Evolutionary conservation across 768 basidiomycete species (phyloP).

Genomic region (Macrolepiota dolichaula): DNA sequence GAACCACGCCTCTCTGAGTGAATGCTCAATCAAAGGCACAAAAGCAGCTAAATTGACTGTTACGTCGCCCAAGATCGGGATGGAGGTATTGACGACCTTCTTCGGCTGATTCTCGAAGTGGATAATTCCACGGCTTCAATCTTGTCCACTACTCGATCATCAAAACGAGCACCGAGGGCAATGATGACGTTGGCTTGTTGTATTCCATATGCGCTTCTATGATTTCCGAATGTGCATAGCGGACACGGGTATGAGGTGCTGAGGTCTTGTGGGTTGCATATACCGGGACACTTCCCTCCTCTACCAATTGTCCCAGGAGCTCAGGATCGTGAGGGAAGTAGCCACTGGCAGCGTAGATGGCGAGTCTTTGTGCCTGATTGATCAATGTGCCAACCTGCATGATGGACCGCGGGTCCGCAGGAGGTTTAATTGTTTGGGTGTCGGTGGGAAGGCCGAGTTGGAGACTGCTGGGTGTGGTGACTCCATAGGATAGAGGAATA

Average conservation of each 20-base stretch:
- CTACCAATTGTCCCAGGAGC: constrained; percentile 73
- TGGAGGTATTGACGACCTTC: constrained; percentile 94
- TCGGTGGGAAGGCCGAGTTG: constrained; percentile 72
- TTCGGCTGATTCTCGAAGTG: constrained; percentile 99
- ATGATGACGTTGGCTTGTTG: constrained; percentile 98
- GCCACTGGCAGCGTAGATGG: constrained; percentile 95
- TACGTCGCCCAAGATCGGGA: constrained; percentile 94
- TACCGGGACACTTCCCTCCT: constrained; percentile 92
- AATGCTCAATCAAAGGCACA: constrained; percentile 69
- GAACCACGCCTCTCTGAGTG: constrained; percentile 79
- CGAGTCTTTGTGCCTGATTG: constrained; percentile 84
- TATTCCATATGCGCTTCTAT: constrained; percentile 96
- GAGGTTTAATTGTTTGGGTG: constrained; percentile 52
- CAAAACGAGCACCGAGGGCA: constrained; percentile 93
- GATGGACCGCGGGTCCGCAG: constrained; percentile 65
- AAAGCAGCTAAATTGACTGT: constrained; percentile 76
- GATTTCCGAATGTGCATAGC: constrained; percentile 99
- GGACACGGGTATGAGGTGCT: constrained; percentile 83
- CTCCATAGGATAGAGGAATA: constrained; percentile 79
- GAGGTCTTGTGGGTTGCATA: constrained; percentile 93
- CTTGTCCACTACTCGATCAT: constrained; percentile 96
- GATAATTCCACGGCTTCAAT: constrained; percentile 92
- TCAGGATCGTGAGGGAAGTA: constrained; percentile 78
- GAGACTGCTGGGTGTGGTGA: constrained; percentile 78
- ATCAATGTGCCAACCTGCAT: constrained; percentile 85